Evolutionary conservation across 2,329 filamentous ascomycete species (phyloP).

Genomic region (Parastagonospora avenae): DNA sequence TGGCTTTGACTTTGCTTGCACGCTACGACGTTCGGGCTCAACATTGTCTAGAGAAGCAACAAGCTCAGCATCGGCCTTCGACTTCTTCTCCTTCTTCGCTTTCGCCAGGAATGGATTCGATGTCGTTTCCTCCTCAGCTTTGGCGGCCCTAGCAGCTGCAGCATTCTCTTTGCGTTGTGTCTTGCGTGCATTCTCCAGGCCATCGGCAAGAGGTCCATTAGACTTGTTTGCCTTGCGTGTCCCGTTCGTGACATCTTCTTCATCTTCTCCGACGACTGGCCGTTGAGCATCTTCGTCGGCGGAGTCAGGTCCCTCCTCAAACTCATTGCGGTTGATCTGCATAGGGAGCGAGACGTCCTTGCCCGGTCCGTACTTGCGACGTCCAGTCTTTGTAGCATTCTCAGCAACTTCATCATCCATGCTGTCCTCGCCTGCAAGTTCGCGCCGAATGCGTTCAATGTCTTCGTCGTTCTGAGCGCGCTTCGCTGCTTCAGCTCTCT

Average conservation of each 20-base stretch:
- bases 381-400: conserved; percentile 67
- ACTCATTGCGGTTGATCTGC: conserved; percentile 55
- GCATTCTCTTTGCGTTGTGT: neutral
- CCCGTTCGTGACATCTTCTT: conserved; percentile 22
- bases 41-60: conserved; percentile 10
- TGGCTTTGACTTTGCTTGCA: conserved; percentile 15
- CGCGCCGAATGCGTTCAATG: conserved; percentile 62
- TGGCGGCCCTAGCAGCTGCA: neutral
- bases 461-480: conserved; percentile 82
- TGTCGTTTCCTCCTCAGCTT: conserved; percentile 9
- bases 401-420: conserved; percentile 54
- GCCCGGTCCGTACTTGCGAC: conserved; percentile 70
- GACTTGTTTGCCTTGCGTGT: conserved; percentile 13
- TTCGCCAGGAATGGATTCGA: conserved; percentile 43
- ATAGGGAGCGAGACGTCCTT: conserved; percentile 39
- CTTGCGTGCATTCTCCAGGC: conserved; percentile 14
- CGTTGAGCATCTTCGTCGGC: conserved; percentile 46
- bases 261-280: conserved; percentile 29
- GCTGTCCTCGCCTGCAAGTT: conserved; percentile 69
- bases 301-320: conserved; percentile 64
- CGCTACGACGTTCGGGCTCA: conserved; percentile 8
- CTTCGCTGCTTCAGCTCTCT: conserved; percentile 78
- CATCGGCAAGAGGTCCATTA: conserved; percentile 15
- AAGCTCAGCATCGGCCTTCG: conserved; percentile 16
- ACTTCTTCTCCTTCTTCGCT: conserved; percentile 35